Base-by-base conservation (phyloP, 192 early-diverging fungal species). In the Umbelopsis vinacea region DNA sequence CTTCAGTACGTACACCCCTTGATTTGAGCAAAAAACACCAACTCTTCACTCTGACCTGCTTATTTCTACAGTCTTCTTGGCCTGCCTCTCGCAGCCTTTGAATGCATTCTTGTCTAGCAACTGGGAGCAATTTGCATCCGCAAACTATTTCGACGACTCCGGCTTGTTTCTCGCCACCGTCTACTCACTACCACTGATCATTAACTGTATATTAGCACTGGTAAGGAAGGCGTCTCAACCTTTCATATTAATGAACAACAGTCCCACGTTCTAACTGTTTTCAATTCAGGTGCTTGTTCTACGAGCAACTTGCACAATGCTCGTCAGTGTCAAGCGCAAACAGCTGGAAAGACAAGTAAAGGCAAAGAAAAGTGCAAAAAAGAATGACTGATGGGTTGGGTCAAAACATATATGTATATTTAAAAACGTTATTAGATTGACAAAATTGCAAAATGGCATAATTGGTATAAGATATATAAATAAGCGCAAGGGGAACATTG, bases 111-210 rank as follows among this genome's bases (percentile, higher is more conserved):
- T 71, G 29, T 47, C 53, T 10, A 68, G 71, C 8, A 74, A 86
- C 45, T 86, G 85, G 85, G 47, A 73, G 15, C 21, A 38, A 0
- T 86, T 86, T 73, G 77, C 85, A 15, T 73, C 79, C 6, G 78
- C 81, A n/a, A 79, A 83, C 60, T 86, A 86, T 50, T 86, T 86
- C 73, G 85, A 86, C 29, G 40, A 67, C 0, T 75, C 74, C 8
- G 85, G 85, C 21, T 66, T 86, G 33, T 86, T 86, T 71, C 71
- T 76, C 3, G 71, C 79, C 11, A 55, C 76, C 29, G 75, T 84
- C 4, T 86, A 83, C 69, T 75, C 85, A 0, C 67, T 75, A 11
- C 85, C 85, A 0, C 68, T 81, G 21, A 63, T 86, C 22, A 48
- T 66, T 15, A 86, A 86, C 35, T 79, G 71, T 8, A 67, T 80